Conservation (phyloP, 257 asterid genomes). For the Solanum ossicruentum region DNA sequence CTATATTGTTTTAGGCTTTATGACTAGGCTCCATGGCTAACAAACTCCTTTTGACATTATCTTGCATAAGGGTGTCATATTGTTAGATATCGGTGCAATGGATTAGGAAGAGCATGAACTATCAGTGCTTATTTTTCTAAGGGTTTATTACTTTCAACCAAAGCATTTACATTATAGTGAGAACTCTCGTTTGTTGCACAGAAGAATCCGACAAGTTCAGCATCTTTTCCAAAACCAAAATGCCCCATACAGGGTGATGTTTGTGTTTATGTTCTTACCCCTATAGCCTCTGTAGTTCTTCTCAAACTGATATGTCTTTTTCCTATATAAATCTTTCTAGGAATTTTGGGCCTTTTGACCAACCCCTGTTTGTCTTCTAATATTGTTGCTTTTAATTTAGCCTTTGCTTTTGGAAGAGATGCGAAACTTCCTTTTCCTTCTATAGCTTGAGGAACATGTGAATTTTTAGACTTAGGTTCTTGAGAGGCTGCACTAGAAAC, state of each 20-base stretch:
- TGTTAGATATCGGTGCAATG: neutral
- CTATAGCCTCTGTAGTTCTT: slow-evolving; percentile 7
- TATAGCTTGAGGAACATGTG: neutral
- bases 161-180: slow-evolving; percentile 17
- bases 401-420: slow-evolving; percentile 22
- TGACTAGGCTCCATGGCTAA: neutral
- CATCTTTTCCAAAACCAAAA: slow-evolving; percentile 3
- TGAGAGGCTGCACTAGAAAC: slow-evolving; percentile 8
- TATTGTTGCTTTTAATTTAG: slow-evolving; percentile 11
- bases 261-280: too few relatives aligned
- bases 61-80: slow-evolving; percentile 9
- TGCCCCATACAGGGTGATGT: neutral
- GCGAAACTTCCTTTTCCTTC: neutral
- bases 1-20: neutral
- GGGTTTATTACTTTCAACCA: slow-evolving; percentile 11
- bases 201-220: slow-evolving; percentile 32
- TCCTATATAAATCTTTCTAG: slow-evolving; percentile 11
- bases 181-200: slow-evolving; percentile 18
- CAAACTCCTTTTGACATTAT: slow-evolving; percentile 11
- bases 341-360: too few relatives aligned
- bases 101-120: neutral
- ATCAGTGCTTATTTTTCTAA: slow-evolving; percentile 12
- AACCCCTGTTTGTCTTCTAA: neutral
- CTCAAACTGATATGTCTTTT: slow-evolving; percentile 47
- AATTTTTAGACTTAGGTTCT: slow-evolving; percentile 1